Percentiles rank a stretch among this genome's conserved stretches.
phyloP scores from a whole-genome alignment of 2,329 filamentous ascomycete genomes.

The Colletotrichum camelliae region DNA sequence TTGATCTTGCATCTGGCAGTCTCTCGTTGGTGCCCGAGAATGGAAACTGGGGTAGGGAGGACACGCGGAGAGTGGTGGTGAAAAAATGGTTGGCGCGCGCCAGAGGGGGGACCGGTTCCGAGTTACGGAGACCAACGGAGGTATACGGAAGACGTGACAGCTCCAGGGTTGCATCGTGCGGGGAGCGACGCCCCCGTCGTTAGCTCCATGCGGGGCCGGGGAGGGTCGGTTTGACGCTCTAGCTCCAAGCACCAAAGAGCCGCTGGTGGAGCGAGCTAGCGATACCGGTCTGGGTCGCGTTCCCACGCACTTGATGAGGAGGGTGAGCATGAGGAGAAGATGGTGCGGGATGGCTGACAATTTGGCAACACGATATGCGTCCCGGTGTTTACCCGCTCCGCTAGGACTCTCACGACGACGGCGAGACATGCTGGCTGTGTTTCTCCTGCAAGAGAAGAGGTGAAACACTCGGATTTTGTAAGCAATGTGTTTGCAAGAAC shows the following conservation, averaged over 20 bases:
- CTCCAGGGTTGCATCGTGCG: slow-evolving; percentile 16
- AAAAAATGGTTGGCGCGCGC: slow-evolving; percentile 3
- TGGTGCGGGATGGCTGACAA: slow-evolving; percentile 3
- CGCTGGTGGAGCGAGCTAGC: slow-evolving; percentile 13
- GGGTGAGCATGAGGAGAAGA: neutral
- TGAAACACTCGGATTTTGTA: neutral
- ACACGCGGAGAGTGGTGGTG: neutral
- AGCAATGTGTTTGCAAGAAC: neutral
- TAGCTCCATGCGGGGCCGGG: slow-evolving; percentile 19
- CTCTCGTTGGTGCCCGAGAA: slow-evolving; percentile 17
- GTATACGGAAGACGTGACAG: slow-evolving; percentile 15
- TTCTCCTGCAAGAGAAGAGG: neutral
- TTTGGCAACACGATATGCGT: neutral
- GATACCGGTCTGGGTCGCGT: neutral
- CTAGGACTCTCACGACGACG: neutral
- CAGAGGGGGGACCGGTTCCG: neutral
- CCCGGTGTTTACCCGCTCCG: neutral
- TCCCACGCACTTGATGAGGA: neutral
- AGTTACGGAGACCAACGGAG: slow-evolving; percentile 18
- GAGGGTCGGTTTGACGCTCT: neutral
- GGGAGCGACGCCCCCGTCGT: slow-evolving; percentile 7
- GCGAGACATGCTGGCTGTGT: neutral
- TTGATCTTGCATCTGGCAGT: slow-evolving; percentile 13
- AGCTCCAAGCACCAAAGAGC: slow-evolving; percentile 9
- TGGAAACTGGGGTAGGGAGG: slow-evolving; percentile 2